These are phyloP conservation scores for Mortierella antarctica DNA, from an alignment of 192 early-diverging fungal species.

Conservation along the genomic window DNA sequence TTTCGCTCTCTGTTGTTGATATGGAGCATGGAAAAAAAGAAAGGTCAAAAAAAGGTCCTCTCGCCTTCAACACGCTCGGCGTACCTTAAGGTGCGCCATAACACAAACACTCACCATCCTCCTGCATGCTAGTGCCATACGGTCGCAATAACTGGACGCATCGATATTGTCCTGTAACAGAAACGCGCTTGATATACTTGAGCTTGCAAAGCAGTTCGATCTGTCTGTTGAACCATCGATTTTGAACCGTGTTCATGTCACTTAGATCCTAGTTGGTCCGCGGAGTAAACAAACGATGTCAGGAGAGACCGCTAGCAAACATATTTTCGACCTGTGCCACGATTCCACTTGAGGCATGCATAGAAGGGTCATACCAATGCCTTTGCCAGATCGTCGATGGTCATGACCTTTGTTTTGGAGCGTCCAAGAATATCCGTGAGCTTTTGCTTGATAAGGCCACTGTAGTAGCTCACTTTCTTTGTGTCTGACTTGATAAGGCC, in stretches of 20 bases:
- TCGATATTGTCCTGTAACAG: slow-evolving; percentile 50
- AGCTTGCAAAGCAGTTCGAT: slow-evolving; percentile 56
- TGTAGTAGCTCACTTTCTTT: slow-evolving; percentile 59
- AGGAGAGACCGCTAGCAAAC: background rate
- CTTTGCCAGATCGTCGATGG: slow-evolving; percentile 62
- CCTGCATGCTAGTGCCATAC: slow-evolving; percentile 19
- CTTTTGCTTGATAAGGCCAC: slow-evolving; percentile 64
- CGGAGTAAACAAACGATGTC: background rate
- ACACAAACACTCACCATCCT: slow-evolving; percentile 12
- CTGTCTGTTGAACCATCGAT: slow-evolving; percentile 71
- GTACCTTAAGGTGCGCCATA: background rate
- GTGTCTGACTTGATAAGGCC: slow-evolving; percentile 28
- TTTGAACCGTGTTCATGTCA: slow-evolving; percentile 53
- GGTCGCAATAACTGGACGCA: slow-evolving; percentile 63
- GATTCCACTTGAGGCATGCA: background rate
- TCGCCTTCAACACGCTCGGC: background rate
- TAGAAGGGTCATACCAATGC: slow-evolving; percentile 58
- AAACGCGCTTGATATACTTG: slow-evolving; percentile 64
- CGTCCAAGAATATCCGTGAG: slow-evolving; percentile 63
- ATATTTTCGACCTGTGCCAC: background rate
- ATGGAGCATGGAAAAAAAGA: background rate
- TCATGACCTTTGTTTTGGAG: slow-evolving; percentile 65
- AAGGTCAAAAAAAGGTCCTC: background rate
- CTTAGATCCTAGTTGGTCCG: slow-evolving; percentile 37
- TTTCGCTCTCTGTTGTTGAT: slow-evolving; percentile 12